Evolutionary conservation across 306 rosid genomes (phyloP).

Genomic region (Boehmeria nivea): DNA sequence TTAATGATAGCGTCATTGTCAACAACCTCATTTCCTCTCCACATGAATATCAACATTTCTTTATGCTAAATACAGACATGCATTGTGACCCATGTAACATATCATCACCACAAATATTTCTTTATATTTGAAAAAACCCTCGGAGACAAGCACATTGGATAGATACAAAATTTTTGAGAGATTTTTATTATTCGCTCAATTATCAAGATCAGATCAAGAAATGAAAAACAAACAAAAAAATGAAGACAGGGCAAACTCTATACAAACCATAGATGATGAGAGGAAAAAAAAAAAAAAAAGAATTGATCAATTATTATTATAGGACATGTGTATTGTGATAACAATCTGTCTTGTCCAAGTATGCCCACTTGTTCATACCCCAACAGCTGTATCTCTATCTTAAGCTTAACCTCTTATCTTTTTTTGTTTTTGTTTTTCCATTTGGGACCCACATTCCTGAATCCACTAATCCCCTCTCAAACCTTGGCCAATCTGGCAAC

Average conservation of each 20-base stretch:
- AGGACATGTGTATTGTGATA: slow-evolving; percentile 34
- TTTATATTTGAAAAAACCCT: slow-evolving; percentile 19
- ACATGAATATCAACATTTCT: slow-evolving; percentile 23
- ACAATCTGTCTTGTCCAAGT: slow-evolving; percentile 56
- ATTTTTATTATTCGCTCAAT: slow-evolving; percentile 29
- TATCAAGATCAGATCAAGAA: slow-evolving; percentile 57
- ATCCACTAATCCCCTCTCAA: slow-evolving; percentile 16
- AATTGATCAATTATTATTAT: slow-evolving; percentile 36
- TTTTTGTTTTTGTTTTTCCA: too few relatives aligned
- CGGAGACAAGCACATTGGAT: slow-evolving; percentile 28
- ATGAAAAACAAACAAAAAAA: slow-evolving; percentile 21
- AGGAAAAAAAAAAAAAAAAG: slow-evolving; percentile 9
- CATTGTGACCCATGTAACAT: slow-evolving; percentile 19
- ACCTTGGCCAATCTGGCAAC: slow-evolving; percentile 21
- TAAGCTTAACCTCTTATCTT: too few relatives aligned
- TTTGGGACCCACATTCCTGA: slow-evolving; percentile 33
- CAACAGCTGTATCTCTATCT: slow-evolving; percentile 67
- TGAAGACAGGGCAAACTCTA: slow-evolving; percentile 31
- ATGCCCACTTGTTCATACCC: slow-evolving; percentile 43
- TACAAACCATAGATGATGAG: slow-evolving; percentile 7
- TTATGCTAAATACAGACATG: slow-evolving; percentile 39
- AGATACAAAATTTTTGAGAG: slow-evolving; percentile 17
- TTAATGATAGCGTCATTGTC: slow-evolving; percentile 10
- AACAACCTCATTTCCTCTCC: slow-evolving; percentile 7
- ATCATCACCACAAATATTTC: slow-evolving; percentile 10